A percentile compares a stretch with the other conserved stretches of the same genome.
phyloP scores from a whole-genome alignment of 768 basidiomycete genomes.

The Mycena pura region DNA sequence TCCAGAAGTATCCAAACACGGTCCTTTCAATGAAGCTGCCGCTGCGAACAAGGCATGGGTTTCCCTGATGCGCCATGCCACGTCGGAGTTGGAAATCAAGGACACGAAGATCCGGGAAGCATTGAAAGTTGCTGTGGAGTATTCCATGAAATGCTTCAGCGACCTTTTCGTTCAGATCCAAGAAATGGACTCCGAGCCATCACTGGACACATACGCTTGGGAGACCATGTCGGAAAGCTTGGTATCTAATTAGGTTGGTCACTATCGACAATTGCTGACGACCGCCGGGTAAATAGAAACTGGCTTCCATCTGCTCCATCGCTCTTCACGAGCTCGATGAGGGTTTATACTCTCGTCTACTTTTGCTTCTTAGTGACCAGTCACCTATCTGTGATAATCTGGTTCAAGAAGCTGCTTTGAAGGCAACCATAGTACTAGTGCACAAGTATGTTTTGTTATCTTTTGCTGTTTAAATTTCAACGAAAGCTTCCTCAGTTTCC shows the following conservation, averaged over 20 bases:
- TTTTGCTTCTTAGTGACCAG: constrained; percentile 78
- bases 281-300: constrained; percentile 65
- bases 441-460: constrained; percentile 63
- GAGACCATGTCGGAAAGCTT: constrained; percentile 92
- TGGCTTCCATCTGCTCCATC: constrained; percentile 81
- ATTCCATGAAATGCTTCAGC: constrained; percentile 77
- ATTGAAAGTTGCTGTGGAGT: constrained; percentile 57
- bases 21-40: constrained; percentile 66
- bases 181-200: constrained; percentile 81
- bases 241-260: constrained; percentile 50
- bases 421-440: constrained; percentile 84
- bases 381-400: constrained; percentile 84
- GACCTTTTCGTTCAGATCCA: constrained; percentile 82
- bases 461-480: background rate
- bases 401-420: constrained; percentile 89
- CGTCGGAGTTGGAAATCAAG: constrained; percentile 47
- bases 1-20: constrained; percentile 33
- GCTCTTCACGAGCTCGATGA: constrained; percentile 72
- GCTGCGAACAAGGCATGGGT: constrained; percentile 87
- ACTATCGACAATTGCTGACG: background rate
- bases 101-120: constrained; percentile 44
- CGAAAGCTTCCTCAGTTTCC: constrained; percentile 61
- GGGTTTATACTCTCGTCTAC: constrained; percentile 71
- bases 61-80: constrained; percentile 63
- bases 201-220: constrained; percentile 88